A percentile compares a stretch with the other conserved stretches of the same genome.
Conservation (phyloP, 257 asterid species). For the Solanum sejunctum region DNA sequence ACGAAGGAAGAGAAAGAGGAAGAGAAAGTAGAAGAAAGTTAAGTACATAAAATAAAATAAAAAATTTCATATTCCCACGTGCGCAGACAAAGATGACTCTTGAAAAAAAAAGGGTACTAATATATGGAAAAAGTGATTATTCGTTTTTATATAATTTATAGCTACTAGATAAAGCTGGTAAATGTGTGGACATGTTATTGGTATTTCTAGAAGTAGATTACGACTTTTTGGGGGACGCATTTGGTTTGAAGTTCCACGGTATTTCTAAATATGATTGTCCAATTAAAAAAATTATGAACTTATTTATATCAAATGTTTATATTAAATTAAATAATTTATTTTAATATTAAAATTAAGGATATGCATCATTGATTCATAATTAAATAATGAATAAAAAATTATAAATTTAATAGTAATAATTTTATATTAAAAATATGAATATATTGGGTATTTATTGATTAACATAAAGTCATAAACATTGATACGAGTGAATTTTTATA, state of each 20-base stretch:
- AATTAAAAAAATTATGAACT: background rate
- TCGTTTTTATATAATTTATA: background rate
- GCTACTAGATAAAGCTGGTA: background rate
- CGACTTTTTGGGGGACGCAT: background rate
- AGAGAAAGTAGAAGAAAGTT: too few relatives aligned
- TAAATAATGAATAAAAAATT: background rate
- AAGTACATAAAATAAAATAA: background rate
- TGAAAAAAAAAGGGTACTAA: background rate
- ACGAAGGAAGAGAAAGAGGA: too few relatives aligned
- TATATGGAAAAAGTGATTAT: background rate
- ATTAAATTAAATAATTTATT: background rate
- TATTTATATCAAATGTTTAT: background rate
- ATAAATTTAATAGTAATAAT: too few relatives aligned
- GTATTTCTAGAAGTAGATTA: background rate
- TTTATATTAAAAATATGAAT: background rate
- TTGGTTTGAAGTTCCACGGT: background rate
- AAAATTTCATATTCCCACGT: conserved; percentile 25
- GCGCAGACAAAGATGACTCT: conserved; percentile 60
- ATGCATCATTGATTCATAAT: background rate
- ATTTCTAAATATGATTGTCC: background rate
- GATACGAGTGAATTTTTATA: background rate
- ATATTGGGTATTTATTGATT: background rate
- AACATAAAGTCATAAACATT: background rate
- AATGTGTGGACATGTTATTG: background rate
- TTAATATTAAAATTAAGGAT: too few relatives aligned